Evolutionary conservation across 2,329 filamentous ascomycete species (phyloP), one percentile per base, ranked within the genome.

Genomic region (Hypoxylon sp.): DNA sequence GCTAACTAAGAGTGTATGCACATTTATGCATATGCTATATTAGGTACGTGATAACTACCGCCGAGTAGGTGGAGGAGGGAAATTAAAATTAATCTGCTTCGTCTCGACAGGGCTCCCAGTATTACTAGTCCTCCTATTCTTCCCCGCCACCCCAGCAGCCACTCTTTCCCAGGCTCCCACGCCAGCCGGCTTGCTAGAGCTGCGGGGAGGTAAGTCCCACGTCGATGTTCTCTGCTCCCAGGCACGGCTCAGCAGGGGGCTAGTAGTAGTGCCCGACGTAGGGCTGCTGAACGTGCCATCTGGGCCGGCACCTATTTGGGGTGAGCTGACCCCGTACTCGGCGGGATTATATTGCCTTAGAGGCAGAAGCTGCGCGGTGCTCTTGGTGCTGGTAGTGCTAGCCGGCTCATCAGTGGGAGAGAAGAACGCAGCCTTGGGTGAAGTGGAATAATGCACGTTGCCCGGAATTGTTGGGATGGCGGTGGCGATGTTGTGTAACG

Each of bases 281-380:
- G 75, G 75, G 29, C 74, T 76, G 9, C 58, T 64, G 23, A 72
- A 77, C 3, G 61, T 66, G 21, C 62, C 66, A 8, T 68, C 62
- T 19, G 58, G 57, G 2, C 56, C 58, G 32, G 29, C 51, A 32
- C 69, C 64, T 11, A 63, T 60, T 12, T 70, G 65, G 30, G 71
- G 70, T 21, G 70, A 72, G 29, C 68, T 55, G 46, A 71, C 47
- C 16, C 66, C 71, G 53, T 76, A 77, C 25, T 77, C 75, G 21
- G 74, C 73, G 2, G 76, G 76, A 39, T 76, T 75, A 41, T 77
- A 77, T 1, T 74, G 69, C 6, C 70, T 71, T n/a, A 76, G 50
- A 2, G 74, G 75, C 19, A 76, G 55, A n/a, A 76, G 71, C n/a
- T 76, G 73, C 0, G 73, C 56, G 1, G 74, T 77, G 63, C 74